These are phyloP conservation scores for Punica granatum DNA, from an alignment of 345 rosid species.

Conservation along the genomic window DNA sequence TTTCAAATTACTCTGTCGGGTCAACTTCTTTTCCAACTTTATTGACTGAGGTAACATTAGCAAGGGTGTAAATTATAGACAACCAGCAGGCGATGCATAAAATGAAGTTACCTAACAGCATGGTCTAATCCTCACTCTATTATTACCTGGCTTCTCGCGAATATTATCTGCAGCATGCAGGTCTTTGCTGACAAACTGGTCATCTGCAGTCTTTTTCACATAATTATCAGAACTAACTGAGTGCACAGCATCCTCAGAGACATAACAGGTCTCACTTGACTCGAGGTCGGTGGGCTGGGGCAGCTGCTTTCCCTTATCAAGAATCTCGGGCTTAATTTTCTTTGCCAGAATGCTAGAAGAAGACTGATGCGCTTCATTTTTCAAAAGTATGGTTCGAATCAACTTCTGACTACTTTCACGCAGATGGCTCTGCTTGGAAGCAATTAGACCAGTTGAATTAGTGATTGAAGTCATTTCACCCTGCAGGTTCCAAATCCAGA, in stretches of 20 bases:
- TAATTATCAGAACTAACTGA: not conserved
- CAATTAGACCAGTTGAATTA: constrained; percentile 18
- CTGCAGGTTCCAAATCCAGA: not conserved
- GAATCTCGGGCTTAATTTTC: constrained; percentile 24
- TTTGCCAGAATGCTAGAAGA: constrained; percentile 32
- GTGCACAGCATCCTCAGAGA: not conserved
- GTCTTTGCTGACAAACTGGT: not conserved
- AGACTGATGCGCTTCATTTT: constrained; percentile 41
- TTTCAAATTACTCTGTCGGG: not conserved
- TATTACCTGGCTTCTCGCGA: not conserved
- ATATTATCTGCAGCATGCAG: not conserved
- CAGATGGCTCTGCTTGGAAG: constrained; percentile 36
- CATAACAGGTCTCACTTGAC: constrained; percentile 10
- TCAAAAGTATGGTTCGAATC: constrained; percentile 38
- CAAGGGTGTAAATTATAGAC: not conserved
- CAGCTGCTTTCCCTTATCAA: constrained; percentile 44
- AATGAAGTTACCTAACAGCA: not conserved
- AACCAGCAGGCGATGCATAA: no score
- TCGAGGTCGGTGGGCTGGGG: constrained; percentile 28
- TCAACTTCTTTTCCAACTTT: not conserved
- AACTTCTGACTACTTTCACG: constrained; percentile 36
- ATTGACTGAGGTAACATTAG: not conserved
- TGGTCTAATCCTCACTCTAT: not conserved
- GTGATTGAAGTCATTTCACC: not conserved
- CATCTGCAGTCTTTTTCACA: not conserved